A percentile compares a stretch with the other conserved stretches of the same genome.
These are phyloP conservation scores for Fusarium nisikadoi DNA, from an alignment of 2,329 filamentous ascomycete genomes.

Conservation along the genomic window DNA sequence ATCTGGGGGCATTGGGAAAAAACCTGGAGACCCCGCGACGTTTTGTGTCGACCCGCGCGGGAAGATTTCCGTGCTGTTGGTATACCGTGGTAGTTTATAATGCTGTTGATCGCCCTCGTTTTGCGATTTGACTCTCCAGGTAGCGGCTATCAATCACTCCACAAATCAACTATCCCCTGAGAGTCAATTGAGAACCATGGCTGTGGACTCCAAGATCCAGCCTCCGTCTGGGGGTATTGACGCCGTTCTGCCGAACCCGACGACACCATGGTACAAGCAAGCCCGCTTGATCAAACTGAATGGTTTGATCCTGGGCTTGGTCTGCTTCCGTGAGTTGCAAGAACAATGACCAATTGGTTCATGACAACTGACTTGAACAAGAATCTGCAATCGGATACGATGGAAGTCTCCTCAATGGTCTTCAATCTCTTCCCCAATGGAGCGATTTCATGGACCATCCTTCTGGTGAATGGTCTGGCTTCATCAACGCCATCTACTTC, in stretches of 20 bases:
- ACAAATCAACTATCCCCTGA: not conserved
- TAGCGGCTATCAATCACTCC: not conserved
- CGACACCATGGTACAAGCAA: constrained; percentile 13
- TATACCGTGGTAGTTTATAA: not conserved
- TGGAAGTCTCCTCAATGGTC: constrained; percentile 11
- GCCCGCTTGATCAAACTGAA: constrained; percentile 6
- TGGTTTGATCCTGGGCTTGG: constrained; percentile 3
- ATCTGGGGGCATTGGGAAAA: not conserved
- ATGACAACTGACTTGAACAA: not conserved
- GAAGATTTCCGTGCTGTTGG: not conserved
- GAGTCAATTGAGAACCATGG: not conserved
- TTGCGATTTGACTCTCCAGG: not conserved
- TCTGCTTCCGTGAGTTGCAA: constrained; percentile 11
- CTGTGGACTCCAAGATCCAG: not conserved
- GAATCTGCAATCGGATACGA: constrained; percentile 19
- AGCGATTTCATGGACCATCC: constrained; percentile 13
- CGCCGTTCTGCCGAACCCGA: constrained; percentile 12
- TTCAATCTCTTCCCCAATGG: constrained; percentile 14
- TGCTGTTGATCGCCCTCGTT: not conserved
- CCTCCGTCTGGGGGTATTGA: not conserved
- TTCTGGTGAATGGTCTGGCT: constrained; percentile 16
- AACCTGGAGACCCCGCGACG: constrained; percentile 23
- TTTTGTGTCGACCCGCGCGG: not conserved
- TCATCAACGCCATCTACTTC: constrained; percentile 18
- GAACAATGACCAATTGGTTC: rapidly evolving